Base-by-base conservation (phyloP, 2,329 filamentous ascomycete species). In the Epichloe amarillans region DNA sequence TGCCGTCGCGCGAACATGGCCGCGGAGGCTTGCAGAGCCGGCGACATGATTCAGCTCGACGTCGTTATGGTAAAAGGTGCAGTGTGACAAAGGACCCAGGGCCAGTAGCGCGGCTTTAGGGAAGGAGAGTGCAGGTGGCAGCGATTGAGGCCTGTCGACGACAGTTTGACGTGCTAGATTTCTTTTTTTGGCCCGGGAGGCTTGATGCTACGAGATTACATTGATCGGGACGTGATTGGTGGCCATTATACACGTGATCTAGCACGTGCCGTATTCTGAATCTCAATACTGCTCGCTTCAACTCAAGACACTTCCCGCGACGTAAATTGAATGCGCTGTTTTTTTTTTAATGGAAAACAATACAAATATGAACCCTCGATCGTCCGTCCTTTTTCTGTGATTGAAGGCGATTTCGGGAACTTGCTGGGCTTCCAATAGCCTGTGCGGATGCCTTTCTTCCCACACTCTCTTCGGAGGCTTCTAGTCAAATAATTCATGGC, bases 121-220 rank as follows among this genome's bases (percentile, higher is more conserved):
- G 47, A 53, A 54, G 46, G 53, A 47, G 36, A 53, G 46, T 52
- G 49, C 51, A 50, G 50, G 36, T 50, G 55, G 51, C 44, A 50
- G 46, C 61, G 58, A 61, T 62, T 62, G 62, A 58, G 21, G 19
- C 23, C 48, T 37, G 42, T 43, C 37, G 12, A 40, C 36, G 36
- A 50, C 21, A 23, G n/a, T 58, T 46, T 44, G 48, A 47, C 50
- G 33, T 47, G 46, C 47, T 42, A 38, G 39, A 52, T 43, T 48
- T 51, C 30, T 46, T 41, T 40, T n/a, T 33, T 21, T 47, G 10
- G 8, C n/a, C 35, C 23, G 40, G 38, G 45, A 44, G 40, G 38
- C 26, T 58, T 60, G 56, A 51, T 57, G 53, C 59, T 55, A 62
- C 63, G 60, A 61, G 67, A 70, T 70, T 69, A 70, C 68, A 70